Percentiles rank a stretch among this genome's conserved stretches.
These are phyloP conservation scores for Blastobotrys chiropterorum DNA, from an alignment of 805 yeast species.

Conservation along the genomic window DNA sequence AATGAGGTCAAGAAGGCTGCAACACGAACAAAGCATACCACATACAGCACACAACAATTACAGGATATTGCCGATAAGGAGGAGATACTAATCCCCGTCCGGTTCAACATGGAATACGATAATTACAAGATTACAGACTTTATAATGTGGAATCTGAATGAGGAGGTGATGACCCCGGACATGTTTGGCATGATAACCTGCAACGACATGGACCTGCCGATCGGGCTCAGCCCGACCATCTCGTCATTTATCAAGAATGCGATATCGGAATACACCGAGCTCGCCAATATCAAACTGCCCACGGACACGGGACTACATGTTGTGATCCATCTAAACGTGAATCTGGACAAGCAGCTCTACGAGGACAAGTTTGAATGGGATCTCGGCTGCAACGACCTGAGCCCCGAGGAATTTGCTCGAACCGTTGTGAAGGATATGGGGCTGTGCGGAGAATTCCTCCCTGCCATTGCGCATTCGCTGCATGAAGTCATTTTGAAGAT, in stretches of 20 bases:
- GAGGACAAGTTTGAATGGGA: constrained; percentile 98
- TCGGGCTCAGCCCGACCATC: constrained; percentile 52
- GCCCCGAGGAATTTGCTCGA: constrained; percentile 82
- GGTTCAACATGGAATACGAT: constrained; percentile 54
- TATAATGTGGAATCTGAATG: constrained; percentile 69
- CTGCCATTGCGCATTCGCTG: constrained; percentile 81
- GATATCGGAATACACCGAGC: constrained; percentile 63
- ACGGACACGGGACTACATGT: constrained; percentile 63
- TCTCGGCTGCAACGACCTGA: constrained; percentile 41
- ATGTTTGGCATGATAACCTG: constrained; percentile 70
- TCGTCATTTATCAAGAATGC: constrained; percentile 71
- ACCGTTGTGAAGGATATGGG: constrained; percentile 82
- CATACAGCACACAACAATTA: constrained; percentile 33
- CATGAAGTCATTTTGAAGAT: constrained; percentile 73
- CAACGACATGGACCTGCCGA: constrained; percentile 77
- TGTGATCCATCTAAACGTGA: constrained; percentile 73
- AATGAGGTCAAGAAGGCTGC: constrained; percentile 35
- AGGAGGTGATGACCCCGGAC: constrained; percentile 61
- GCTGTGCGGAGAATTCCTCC: constrained; percentile 73
- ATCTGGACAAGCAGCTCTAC: constrained; percentile 72
- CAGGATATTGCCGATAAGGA: constrained; percentile 37
- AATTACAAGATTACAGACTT: constrained; percentile 52
- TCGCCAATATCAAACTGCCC: constrained; percentile 62
- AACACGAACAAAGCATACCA: constrained; percentile 33
- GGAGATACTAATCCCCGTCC: constrained; percentile 56